Conservation (phyloP, 225 moss, liverwort and hornwort species). For the Pseudisothecium myosuroides region DNA sequence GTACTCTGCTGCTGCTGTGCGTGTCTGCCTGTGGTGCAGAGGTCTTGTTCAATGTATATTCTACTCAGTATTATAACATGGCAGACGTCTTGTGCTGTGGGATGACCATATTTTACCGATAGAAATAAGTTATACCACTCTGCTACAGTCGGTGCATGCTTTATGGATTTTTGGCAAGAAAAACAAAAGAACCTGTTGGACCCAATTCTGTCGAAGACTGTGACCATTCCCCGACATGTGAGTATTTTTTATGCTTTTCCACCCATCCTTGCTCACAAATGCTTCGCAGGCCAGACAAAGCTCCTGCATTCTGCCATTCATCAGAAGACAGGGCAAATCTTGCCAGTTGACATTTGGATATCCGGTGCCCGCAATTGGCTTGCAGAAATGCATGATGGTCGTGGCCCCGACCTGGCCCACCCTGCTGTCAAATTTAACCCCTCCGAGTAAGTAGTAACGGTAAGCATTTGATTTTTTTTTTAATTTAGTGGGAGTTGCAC, state of each 20-base stretch:
- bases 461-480: background rate
- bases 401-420: background rate
- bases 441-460: constrained; percentile 9
- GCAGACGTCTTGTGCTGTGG: background rate
- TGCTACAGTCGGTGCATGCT: background rate
- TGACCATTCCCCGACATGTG: background rate
- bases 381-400: background rate
- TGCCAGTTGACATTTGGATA: background rate
- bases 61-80: background rate
- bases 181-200: background rate
- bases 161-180: background rate
- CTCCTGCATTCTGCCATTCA: background rate
- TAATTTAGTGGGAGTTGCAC: background rate
- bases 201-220: background rate
- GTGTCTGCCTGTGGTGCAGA: background rate
- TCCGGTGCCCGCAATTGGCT: background rate
- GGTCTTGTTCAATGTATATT: background rate
- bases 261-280: background rate
- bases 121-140: background rate
- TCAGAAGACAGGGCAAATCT: background rate
- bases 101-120: background rate
- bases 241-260: background rate
- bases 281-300: background rate
- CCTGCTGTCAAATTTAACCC: background rate
- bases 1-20: background rate